A percentile compares a stretch with the other conserved stretches of the same genome.
Conservation (phyloP, 1,284 basidiomycete genomes). For the Malassezia equina region DNA sequence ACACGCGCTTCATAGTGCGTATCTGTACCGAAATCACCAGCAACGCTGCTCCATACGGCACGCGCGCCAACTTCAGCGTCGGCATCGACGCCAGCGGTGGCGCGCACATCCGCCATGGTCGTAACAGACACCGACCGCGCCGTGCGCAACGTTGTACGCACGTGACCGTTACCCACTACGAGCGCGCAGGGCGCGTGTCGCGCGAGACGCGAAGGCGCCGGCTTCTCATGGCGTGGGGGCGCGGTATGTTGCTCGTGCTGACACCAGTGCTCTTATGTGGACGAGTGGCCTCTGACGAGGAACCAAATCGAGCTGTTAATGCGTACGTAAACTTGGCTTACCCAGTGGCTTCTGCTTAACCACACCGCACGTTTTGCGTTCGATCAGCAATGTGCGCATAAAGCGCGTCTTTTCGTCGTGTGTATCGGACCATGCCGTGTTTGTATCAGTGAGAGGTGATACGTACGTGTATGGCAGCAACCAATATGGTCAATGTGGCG, state of each 20-base stretch:
- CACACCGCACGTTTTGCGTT: slow-evolving; percentile 75
- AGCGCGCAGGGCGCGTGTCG: slow-evolving; percentile 1
- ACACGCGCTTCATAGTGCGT: slow-evolving; percentile 10
- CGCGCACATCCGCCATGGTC: background rate
- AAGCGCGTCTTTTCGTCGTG: slow-evolving; percentile 29
- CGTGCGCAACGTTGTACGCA: background rate
- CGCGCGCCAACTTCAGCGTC: background rate
- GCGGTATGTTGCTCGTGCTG: slow-evolving; percentile 8
- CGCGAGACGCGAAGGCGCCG: slow-evolving; percentile 2
- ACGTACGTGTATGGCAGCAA: slow-evolving; percentile 82
- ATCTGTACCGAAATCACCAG: background rate
- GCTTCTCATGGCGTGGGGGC: slow-evolving; percentile 4
- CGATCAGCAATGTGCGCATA: slow-evolving; percentile 61
- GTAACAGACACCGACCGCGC: background rate
- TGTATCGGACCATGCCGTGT: slow-evolving; percentile 27
- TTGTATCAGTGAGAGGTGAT: slow-evolving; percentile 55
- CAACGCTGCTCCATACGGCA: background rate
- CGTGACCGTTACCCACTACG: background rate
- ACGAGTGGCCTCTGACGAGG: slow-evolving; percentile 4
- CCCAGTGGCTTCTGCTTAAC: slow-evolving; percentile 61
- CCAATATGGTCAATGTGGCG: slow-evolving; percentile 49
- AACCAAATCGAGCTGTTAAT: background rate
- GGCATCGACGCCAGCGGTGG: background rate
- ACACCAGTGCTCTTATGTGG: slow-evolving; percentile 13
- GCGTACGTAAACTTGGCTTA: background rate